Evolutionary conservation across 805 yeast genomes (phyloP).

Genomic region (Starmerella khaoyaiensis): DNA sequence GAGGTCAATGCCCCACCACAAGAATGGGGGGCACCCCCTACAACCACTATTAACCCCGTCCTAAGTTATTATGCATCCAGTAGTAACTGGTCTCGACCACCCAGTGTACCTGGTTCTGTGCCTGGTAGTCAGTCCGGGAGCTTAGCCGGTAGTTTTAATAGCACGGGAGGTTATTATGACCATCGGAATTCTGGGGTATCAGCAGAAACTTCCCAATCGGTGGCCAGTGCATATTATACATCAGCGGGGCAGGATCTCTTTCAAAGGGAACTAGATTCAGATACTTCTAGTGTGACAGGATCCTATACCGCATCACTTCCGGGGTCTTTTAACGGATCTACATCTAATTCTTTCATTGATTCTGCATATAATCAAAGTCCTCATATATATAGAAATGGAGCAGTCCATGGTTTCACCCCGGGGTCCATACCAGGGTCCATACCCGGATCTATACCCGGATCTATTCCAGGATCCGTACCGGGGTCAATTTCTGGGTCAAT

Average conservation of each 20-base stretch:
- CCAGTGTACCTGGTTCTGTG: slow-evolving; percentile 10
- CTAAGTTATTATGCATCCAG: slow-evolving; percentile 17
- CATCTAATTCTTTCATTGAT: not conserved
- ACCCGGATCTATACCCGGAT: slow-evolving; percentile 9
- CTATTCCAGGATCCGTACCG: slow-evolving; percentile 9
- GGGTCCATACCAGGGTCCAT: slow-evolving; percentile 6
- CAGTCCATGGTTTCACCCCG: not conserved
- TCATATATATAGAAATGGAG: slow-evolving; percentile 1
- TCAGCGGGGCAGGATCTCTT: no score
- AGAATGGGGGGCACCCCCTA: no score
- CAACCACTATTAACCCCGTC: slow-evolving; percentile 13
- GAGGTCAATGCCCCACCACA: slow-evolving; percentile 5
- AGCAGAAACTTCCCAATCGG: no score
- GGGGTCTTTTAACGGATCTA: not conserved
- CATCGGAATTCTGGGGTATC: no score
- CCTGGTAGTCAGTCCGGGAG: slow-evolving; percentile 3
- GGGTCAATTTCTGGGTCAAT: slow-evolving; percentile 9
- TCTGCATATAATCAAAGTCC: slow-evolving; percentile 1
- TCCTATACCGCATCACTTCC: no score
- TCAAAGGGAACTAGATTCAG: no score
- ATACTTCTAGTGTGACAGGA: no score
- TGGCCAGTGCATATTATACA: no score
- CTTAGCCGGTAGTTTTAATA: slow-evolving; percentile 3
- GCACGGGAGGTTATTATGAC: slow-evolving; percentile 1
- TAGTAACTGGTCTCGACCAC: slow-evolving; percentile 12